These are phyloP conservation scores for Podaxis carcinomalis DNA, from an alignment of 768 basidiomycete genomes.

Conservation along the genomic window DNA sequence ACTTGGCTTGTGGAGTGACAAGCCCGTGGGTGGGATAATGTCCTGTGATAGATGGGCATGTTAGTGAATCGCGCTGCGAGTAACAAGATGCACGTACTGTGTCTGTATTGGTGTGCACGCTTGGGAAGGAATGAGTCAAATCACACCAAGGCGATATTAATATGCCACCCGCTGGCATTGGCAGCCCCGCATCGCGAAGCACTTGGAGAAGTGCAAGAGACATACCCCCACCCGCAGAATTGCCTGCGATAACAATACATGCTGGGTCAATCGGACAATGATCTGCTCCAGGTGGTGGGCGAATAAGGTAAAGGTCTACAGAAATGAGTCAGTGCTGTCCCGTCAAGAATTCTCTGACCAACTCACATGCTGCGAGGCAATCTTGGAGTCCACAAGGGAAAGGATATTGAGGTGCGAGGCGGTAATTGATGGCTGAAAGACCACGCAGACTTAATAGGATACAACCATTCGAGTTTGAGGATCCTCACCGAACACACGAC, in stretches of 20 bases:
- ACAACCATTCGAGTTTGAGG: not conserved
- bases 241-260: slow-evolving; percentile 83
- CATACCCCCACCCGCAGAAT: slow-evolving; percentile 91
- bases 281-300: slow-evolving; percentile 74
- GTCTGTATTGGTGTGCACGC: slow-evolving; percentile 76
- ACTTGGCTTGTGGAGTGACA: slow-evolving; percentile 76
- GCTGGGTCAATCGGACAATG: slow-evolving; percentile 79
- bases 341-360: not conserved
- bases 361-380: slow-evolving; percentile 78
- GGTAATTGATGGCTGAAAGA: slow-evolving; percentile 66
- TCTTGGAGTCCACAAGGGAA: slow-evolving; percentile 94
- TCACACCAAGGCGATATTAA: slow-evolving; percentile 90
- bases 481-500: slow-evolving; percentile 72
- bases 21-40: slow-evolving; percentile 70
- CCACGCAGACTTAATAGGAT: slow-evolving; percentile 11
- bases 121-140: slow-evolving; percentile 94
- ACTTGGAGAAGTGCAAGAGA: slow-evolving; percentile 80
- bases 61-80: not conserved
- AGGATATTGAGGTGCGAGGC: slow-evolving; percentile 94
- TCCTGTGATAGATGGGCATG: slow-evolving; percentile 44
- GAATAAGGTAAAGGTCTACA: slow-evolving; percentile 81
- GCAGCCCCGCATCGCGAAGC: slow-evolving; percentile 80
- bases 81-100: slow-evolving; percentile 46
- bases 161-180: slow-evolving; percentile 81
- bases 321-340: not conserved